phyloP scores from a whole-genome alignment of 2,329 filamentous ascomycete species.

The Colletotrichum trifolii region DNA sequence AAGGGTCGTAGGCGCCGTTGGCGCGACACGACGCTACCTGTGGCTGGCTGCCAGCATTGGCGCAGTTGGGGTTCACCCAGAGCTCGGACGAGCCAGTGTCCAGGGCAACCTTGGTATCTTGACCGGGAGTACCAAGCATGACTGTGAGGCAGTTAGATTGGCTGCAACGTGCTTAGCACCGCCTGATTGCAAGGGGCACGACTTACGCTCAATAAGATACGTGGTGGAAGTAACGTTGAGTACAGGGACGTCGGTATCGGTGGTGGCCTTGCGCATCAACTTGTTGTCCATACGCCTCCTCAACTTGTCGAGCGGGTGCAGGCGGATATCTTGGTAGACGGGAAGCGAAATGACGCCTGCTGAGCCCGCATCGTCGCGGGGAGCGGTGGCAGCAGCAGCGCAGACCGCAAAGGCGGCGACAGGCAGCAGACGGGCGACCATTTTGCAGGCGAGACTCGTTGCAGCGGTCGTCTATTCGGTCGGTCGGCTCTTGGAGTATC shows the following conservation, averaged over 20 bases:
- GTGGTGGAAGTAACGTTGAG: constrained; percentile 37
- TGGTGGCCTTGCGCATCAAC: not conserved
- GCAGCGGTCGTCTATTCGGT: not conserved
- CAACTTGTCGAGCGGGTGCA: constrained; percentile 30
- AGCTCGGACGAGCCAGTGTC: constrained; percentile 66
- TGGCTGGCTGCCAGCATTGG: constrained; percentile 46
- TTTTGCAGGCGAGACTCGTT: not conserved
- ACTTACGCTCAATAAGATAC: constrained; percentile 37
- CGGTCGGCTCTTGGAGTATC: not conserved
- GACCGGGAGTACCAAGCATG: constrained; percentile 50
- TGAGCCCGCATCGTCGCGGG: constrained; percentile 14
- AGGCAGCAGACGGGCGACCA: constrained; percentile 18
- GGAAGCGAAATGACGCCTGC: constrained; percentile 35
- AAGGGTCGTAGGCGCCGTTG: constrained; percentile 54
- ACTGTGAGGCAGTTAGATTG: constrained; percentile 21
- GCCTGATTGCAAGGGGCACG: too few species aligned
- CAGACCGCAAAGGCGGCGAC: constrained; percentile 23
- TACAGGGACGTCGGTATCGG: constrained; percentile 33
- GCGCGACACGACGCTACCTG: constrained; percentile 51
- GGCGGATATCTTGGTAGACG: constrained; percentile 36
- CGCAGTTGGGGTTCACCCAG: constrained; percentile 65
- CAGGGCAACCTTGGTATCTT: constrained; percentile 58
- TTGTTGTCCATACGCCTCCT: constrained; percentile 23
- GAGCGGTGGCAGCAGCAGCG: constrained; percentile 18
- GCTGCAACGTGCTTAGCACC: too few species aligned